Base-by-base conservation (phyloP, 495 filamentous ascomycete species). In the Aspergillus egyptiacus region DNA sequence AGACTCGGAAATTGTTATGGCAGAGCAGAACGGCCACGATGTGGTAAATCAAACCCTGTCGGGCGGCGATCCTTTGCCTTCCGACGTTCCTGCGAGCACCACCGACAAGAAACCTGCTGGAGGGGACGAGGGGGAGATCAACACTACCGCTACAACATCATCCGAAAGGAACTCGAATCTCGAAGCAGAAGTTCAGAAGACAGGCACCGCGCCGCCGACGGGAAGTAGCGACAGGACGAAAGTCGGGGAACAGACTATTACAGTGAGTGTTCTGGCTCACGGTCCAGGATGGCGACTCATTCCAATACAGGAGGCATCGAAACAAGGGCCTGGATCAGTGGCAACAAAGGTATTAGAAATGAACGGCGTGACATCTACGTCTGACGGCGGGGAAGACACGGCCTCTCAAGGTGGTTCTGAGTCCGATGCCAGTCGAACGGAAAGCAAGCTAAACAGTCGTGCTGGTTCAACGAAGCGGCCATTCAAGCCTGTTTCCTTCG, bases 401-500 rank as follows among this genome's bases (percentile, higher is more conserved):
- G 66, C 65, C 25, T 74, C 71, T 28, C 64, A 64, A 43, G 70
- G 72, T 40, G 72, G 70, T 17, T 75, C 72, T 14, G 72, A 75
- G 44, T 72, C 72, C 19, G 72, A 75, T 54, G 69, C 70, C 30
- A 73, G 72, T 61, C 69, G 70, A 56, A 63, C 72, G 18, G 73
- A 78, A 45, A 74, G 78, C 38, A 81, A 75, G 54, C 73, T 81
- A 48, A 82, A 87, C 62, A 63, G 69, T 44, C 84, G 86, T 38
- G 80, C 78, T 18, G 78, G 81, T 17, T 87, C 89, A 2, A 72
- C 86, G 35, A 96, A 91, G 75, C 93, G 89, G 64, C 83, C 83
- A 8, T 99, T 97, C 77, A 97, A 96, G 65, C 81, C 90, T 5
- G 87, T 97, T 52, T 95, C 88, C 1, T 91, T 96, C 58, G 95